phyloP scores from a whole-genome alignment of 2,329 filamentous ascomycete genomes.

The Aspergillus caelatus region DNA sequence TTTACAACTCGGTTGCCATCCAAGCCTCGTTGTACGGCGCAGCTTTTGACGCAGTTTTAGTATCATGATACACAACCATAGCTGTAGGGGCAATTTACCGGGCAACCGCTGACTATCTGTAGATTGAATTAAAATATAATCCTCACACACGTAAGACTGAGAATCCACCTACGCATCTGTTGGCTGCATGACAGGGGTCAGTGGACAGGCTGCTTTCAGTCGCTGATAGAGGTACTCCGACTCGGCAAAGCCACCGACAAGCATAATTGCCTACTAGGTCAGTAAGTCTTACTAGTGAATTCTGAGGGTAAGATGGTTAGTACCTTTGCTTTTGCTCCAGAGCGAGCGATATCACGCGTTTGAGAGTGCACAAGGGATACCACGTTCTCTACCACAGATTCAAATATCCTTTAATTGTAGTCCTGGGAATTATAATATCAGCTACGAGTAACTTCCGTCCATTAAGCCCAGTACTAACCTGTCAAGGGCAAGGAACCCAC shows the following conservation, averaged over 20 bases:
- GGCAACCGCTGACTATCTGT: slow-evolving; percentile 30
- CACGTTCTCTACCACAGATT: slow-evolving; percentile 29
- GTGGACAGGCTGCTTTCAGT: slow-evolving; percentile 24
- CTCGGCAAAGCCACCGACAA: slow-evolving; percentile 45
- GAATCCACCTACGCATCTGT: slow-evolving; percentile 25
- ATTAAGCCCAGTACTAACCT: not conserved
- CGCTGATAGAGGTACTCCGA: slow-evolving; percentile 39
- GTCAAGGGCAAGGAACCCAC: slow-evolving; percentile 18
- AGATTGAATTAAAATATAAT: not conserved
- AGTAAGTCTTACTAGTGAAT: not conserved
- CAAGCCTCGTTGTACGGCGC: slow-evolving; percentile 25
- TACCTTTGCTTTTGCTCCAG: slow-evolving; percentile 13
- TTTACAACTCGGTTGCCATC: slow-evolving; percentile 24
- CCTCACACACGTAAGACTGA: not conserved
- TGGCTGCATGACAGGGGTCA: slow-evolving; percentile 38
- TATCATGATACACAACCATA: too few relatives aligned
- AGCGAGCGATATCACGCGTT: slow-evolving; percentile 3
- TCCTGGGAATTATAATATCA: not conserved
- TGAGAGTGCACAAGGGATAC: slow-evolving; percentile 27
- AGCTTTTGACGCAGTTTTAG: slow-evolving; percentile 13
- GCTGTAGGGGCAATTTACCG: slow-evolving; percentile 15
- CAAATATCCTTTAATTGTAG: slow-evolving; percentile 28
- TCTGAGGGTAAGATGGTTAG: not conserved
- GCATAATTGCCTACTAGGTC: slow-evolving; percentile 33
- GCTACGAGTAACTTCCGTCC: not conserved